Evolutionary conservation across 1,284 basidiomycete species (phyloP), one percentile per base, ranked within the genome.

Genomic region (Moniliella sp.): DNA sequence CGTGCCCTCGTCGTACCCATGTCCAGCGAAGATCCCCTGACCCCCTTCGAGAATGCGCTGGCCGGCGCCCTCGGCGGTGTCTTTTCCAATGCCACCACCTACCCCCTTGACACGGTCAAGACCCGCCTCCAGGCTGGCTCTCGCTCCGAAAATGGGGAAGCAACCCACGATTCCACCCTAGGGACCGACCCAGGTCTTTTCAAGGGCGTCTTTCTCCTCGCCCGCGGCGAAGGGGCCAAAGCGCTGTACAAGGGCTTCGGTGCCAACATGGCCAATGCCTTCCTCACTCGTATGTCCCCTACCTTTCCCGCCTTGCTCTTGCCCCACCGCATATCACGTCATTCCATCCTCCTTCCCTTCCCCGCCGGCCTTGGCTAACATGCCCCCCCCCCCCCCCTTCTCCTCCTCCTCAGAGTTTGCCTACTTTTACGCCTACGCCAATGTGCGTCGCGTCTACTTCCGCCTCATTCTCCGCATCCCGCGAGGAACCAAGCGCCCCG

Each of bases 361-460:
- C n/a, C n/a, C n/a, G n/a, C n/a, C n/a, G n/a, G n/a, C n/a, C n/a
- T n/a, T n/a, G n/a, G n/a, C n/a, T n/a, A n/a, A n/a, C n/a, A n/a
- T n/a, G n/a, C n/a, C n/a, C n/a, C n/a, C n/a, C n/a, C n/a, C n/a
- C n/a, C n/a, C n/a, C n/a, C n/a, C n/a, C n/a, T n/a, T n/a, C n/a
- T n/a, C n/a, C 14, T n/a, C 16, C 25, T 11, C 19, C 13, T 21
- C 34, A 91, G 88, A 91, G 71, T 93, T 88, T 57, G 86, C 91
- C 13, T 99, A 97, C 67, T 99, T 97, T 68, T 94, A 93, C 70
- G 94, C 91, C 69, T 94, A 94, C 64, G 79, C 83, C 15, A 69
- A 82, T 58, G 78, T 94, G 16, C 73, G 83, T 43, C 73, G 69
- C 14, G 69, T 78, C 4, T 86, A 86, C 62, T 43, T 51, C 31